Evolutionary conservation across 441 rosid genomes (phyloP).

Genomic region (Jatropha multifida): DNA sequence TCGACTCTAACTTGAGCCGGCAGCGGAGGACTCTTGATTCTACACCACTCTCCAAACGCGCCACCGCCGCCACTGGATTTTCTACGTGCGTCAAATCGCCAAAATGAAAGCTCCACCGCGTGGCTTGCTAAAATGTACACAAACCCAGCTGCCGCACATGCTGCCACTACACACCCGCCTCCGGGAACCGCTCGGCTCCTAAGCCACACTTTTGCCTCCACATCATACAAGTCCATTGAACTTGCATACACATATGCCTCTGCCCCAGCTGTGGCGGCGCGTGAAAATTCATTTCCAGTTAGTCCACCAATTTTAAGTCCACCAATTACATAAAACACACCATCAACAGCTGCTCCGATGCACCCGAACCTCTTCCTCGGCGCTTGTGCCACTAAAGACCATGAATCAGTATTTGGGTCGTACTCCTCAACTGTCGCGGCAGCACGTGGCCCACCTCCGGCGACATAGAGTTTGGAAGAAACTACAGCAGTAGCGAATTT

Average conservation of each 20-base stretch:
- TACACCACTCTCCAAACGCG: slow-evolving; percentile 70
- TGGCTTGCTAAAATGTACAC: slow-evolving; percentile 70
- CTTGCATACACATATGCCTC: slow-evolving; percentile 70
- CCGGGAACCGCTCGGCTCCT: slow-evolving; percentile 76
- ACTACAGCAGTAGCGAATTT: slow-evolving; percentile 74
- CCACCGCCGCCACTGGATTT: slow-evolving; percentile 20
- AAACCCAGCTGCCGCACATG: slow-evolving; percentile 59
- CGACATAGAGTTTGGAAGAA: slow-evolving; percentile 63
- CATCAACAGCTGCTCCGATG: slow-evolving; percentile 70
- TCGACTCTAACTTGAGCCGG: slow-evolving; percentile 67
- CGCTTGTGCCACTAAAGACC: slow-evolving; percentile 59
- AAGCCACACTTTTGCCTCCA: slow-evolving; percentile 60
- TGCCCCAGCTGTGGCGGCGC: slow-evolving; percentile 33
- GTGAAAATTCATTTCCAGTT: slow-evolving; percentile 28
- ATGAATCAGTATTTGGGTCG: slow-evolving; percentile 58
- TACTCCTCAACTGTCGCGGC: slow-evolving; percentile 70
- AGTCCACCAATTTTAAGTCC: slow-evolving; percentile 64
- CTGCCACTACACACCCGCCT: slow-evolving; percentile 88
- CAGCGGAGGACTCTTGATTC: slow-evolving; percentile 69
- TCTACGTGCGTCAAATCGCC: slow-evolving; percentile 68
- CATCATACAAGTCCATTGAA: slow-evolving; percentile 82
- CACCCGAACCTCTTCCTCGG: slow-evolving; percentile 75
- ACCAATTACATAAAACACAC: slow-evolving; percentile 78
- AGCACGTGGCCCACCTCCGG: slow-evolving; percentile 53
- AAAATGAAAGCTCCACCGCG: slow-evolving; percentile 84